Percentiles rank a stretch among this genome's conserved stretches.
phyloP scores from a whole-genome alignment of 176 grass and related monocot species.

The Alopecurus myosuroides region DNA sequence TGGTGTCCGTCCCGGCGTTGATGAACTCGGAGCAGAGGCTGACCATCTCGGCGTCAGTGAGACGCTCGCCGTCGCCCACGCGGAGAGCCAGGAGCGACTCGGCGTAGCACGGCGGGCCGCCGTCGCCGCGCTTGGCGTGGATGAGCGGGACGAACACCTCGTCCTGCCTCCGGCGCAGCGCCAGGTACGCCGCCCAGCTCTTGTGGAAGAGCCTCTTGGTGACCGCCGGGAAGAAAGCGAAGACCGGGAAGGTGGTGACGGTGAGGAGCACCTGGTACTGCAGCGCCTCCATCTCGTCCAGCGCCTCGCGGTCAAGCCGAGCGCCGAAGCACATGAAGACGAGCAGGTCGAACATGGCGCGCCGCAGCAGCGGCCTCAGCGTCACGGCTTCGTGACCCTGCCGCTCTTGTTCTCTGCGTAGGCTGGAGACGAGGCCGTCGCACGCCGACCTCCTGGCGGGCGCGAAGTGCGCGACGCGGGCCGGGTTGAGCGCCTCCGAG shows the following conservation, averaged over 20 bases:
- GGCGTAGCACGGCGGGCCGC: slow-evolving; percentile 18
- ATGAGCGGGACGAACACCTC: slow-evolving; percentile 1
- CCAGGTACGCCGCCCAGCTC: background rate
- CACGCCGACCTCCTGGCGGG: slow-evolving; percentile 20
- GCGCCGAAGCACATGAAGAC: slow-evolving; percentile 64
- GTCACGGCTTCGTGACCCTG: background rate
- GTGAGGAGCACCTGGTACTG: background rate
- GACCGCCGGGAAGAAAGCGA: slow-evolving; percentile 46
- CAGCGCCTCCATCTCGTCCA: slow-evolving; percentile 37
- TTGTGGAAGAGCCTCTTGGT: slow-evolving; percentile 44
- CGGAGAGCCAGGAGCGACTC: slow-evolving; percentile 32
- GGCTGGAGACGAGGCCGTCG: slow-evolving; percentile 21
- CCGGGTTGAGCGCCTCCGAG: slow-evolving; percentile 18
- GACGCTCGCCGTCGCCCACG: slow-evolving; percentile 15
- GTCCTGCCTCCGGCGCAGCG: background rate
- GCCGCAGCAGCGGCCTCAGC: slow-evolving; percentile 25
- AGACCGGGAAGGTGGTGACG: slow-evolving; percentile 28
- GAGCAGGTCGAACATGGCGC: slow-evolving; percentile 54
- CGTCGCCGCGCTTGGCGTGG: background rate
- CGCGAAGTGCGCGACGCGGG: slow-evolving; percentile 19
- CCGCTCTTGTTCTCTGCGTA: background rate
- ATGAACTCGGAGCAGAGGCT: slow-evolving; percentile 61
- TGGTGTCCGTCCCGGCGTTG: slow-evolving; percentile 41
- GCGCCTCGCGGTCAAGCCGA: background rate
- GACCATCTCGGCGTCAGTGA: slow-evolving; percentile 34